phyloP scores from a whole-genome alignment of 345 rosid species.

The Litchi chinensis region DNA sequence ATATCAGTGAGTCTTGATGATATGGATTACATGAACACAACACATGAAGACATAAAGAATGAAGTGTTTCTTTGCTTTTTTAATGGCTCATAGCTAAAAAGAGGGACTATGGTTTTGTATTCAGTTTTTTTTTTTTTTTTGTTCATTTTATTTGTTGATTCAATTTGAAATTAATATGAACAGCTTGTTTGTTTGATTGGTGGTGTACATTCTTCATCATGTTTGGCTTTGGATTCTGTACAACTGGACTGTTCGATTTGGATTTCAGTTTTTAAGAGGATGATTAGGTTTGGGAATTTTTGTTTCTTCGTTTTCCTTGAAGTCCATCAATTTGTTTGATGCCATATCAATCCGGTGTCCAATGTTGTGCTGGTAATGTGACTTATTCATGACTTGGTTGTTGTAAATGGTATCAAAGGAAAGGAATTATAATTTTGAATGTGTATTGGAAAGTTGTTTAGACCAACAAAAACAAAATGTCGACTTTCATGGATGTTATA shows the following conservation, averaged over 20 bases:
- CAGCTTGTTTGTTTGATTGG: conserved; percentile 8
- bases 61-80: not conserved
- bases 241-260: not conserved
- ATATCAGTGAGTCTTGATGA: too few relatives aligned
- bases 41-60: not conserved
- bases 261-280: not conserved
- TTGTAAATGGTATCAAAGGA: not conserved
- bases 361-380: not conserved
- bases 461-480: not conserved
- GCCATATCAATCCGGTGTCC: conserved; percentile 2
- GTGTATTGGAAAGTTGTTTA: conserved; percentile 8
- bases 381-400: not conserved
- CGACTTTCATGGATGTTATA: not conserved
- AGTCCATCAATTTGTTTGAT: not conserved
- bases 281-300: conserved; percentile 6
- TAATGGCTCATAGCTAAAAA: not conserved
- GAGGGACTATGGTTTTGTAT: conserved; percentile 2
- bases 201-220: not conserved
- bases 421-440: conserved; percentile 8
- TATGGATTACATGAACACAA: too few relatives aligned
- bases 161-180: conserved; percentile 14
- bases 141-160: too few relatives aligned
- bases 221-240: conserved; percentile 5
- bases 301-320: not conserved
- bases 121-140: not conserved